Evolutionary conservation across 176 grass and related monocot species (phyloP).

Genomic region (Eleusine indica): DNA sequence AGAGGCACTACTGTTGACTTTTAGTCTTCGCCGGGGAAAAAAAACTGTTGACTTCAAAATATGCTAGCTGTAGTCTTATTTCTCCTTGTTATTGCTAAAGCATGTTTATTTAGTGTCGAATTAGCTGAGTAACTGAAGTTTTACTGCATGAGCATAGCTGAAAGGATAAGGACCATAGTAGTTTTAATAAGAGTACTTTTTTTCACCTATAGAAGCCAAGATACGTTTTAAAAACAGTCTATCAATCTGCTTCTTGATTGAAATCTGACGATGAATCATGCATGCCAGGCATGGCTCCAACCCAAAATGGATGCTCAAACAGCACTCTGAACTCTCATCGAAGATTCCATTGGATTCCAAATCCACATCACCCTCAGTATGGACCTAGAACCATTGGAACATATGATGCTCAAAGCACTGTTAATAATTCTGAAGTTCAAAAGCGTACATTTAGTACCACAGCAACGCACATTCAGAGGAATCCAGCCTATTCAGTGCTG

Average conservation of each 20-base stretch:
- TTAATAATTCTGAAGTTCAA: constrained; percentile 45
- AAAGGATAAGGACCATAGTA: not conserved
- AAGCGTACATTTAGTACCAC: constrained; percentile 50
- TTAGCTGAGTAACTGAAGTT: not conserved
- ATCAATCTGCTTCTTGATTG: constrained; percentile 4
- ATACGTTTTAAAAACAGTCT: not conserved
- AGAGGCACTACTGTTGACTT: not conserved
- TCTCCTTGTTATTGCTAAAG: not conserved
- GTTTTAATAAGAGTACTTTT: not conserved
- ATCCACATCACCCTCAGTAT: not conserved
- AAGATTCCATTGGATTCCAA: constrained; percentile 36
- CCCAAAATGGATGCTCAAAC: constrained; percentile 23
- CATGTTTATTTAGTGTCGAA: not conserved
- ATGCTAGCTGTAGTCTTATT: not conserved
- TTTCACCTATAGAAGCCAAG: not conserved
- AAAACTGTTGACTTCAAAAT: not conserved
- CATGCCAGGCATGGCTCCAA: constrained; percentile 20
- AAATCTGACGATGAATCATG: constrained; percentile 19
- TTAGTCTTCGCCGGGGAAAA: too few relatives aligned
- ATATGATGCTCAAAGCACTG: constrained; percentile 10
- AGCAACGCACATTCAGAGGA: constrained; percentile 59
- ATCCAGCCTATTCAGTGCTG: constrained; percentile 71
- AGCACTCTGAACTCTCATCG: constrained; percentile 17
- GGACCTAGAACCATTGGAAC: constrained; percentile 11
- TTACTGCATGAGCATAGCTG: not conserved